Conservation (phyloP, 106 monocot species). For the Dioscorea dumetorum region DNA sequence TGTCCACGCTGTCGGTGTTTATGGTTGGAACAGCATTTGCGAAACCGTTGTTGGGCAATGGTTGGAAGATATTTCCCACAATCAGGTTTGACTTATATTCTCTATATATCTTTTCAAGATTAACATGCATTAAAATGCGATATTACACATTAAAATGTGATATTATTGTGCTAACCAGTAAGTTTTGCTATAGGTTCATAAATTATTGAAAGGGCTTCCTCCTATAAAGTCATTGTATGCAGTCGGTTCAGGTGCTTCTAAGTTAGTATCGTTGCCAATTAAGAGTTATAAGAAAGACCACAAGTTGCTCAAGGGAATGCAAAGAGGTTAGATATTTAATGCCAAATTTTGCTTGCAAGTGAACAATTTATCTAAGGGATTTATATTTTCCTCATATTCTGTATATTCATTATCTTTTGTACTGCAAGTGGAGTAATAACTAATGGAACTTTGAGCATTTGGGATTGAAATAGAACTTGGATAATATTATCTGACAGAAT, state of each 20-base stretch:
- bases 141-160: no score
- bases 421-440: no score
- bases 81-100: constrained; percentile 53
- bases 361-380: no score
- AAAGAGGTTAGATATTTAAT: constrained; percentile 54
- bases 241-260: constrained; percentile 77
- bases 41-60: constrained; percentile 77
- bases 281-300: constrained; percentile 89
- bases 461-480: no score
- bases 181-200: constrained; percentile 54
- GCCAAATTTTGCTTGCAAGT: no score
- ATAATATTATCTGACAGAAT: no score
- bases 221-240: constrained; percentile 77
- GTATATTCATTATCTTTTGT: no score
- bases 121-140: no score
- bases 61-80: constrained; percentile 97
- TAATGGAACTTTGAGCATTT: no score
- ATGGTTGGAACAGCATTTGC: constrained; percentile 82
- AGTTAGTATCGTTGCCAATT: constrained; percentile 79
- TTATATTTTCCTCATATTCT: no score
- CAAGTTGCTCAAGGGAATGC: constrained; percentile 89
- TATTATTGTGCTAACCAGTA: no score
- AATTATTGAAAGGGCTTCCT: constrained; percentile 84
- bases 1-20: constrained; percentile 69
- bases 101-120: no score